Conservation (phyloP, 495 filamentous ascomycete species). For the Darksidea phi region DNA sequence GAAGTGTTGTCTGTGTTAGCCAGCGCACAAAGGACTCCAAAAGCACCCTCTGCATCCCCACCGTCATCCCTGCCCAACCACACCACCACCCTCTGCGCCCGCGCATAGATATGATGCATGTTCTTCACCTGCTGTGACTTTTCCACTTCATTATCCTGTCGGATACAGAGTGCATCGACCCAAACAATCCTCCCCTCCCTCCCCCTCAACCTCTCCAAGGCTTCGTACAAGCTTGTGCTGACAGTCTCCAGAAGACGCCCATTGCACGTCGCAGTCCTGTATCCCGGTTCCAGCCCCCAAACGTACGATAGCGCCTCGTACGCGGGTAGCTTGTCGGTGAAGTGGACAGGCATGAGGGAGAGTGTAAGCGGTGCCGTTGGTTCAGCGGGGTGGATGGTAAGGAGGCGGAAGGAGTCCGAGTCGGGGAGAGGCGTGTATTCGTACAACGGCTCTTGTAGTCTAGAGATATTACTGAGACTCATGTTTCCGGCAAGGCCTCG, state of each 20-base stretch:
- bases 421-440: constrained; percentile 16
- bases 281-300: constrained; percentile 2
- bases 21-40: constrained; percentile 12
- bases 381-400: constrained; percentile 12
- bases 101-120: constrained; percentile 23
- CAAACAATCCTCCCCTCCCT: constrained; percentile 10
- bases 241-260: not conserved
- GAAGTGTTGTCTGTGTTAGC: constrained; percentile 2
- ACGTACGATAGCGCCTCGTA: constrained; percentile 33
- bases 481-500: too few species aligned
- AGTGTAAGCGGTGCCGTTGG: not conserved
- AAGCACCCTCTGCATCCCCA: constrained; percentile 8
- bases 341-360: not conserved
- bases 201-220: constrained; percentile 10
- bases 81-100: constrained; percentile 21
- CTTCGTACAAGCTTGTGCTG: constrained; percentile 11
- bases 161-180: constrained; percentile 32
- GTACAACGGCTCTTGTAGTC: too few species aligned
- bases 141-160: constrained; percentile 17
- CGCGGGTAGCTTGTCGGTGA: not conserved
- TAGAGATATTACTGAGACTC: too few species aligned
- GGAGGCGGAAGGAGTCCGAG: constrained; percentile 25
- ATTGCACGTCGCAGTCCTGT: not conserved
- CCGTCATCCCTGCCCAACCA: constrained; percentile 28
- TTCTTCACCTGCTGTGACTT: constrained; percentile 13